phyloP scores from a whole-genome alignment of 1,284 basidiomycete genomes.

The Schizophyllum amplum region DNA sequence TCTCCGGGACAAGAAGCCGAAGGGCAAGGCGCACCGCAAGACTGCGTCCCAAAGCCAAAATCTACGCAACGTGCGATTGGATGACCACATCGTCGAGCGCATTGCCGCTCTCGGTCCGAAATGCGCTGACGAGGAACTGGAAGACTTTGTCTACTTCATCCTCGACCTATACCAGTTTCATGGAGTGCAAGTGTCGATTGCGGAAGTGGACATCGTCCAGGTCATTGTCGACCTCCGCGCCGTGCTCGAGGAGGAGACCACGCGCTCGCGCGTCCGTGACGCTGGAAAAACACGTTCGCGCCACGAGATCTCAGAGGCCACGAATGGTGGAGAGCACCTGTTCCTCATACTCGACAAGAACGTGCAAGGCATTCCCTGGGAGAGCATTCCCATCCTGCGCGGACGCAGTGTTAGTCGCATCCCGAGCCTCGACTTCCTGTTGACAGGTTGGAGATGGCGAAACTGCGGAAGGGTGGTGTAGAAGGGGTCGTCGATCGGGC shows the following conservation, averaged over 20 bases:
- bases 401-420: slow-evolving; percentile 86
- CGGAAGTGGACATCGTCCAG: slow-evolving; percentile 90
- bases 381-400: slow-evolving; percentile 83
- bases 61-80: slow-evolving; percentile 44
- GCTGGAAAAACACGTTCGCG: slow-evolving; percentile 20
- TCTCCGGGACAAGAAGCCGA: slow-evolving; percentile 48
- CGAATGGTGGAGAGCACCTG: slow-evolving; percentile 54
- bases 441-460: slow-evolving; percentile 67
- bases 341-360: slow-evolving; percentile 92
- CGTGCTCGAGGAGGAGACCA: slow-evolving; percentile 62
- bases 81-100: slow-evolving; percentile 75
- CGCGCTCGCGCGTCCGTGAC: slow-evolving; percentile 19
- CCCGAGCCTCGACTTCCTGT: slow-evolving; percentile 84
- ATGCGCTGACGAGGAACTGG: slow-evolving; percentile 88
- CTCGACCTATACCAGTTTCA: slow-evolving; percentile 92
- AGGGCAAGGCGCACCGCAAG: slow-evolving; percentile 25
- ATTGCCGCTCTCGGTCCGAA: slow-evolving; percentile 78
- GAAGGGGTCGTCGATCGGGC: slow-evolving; percentile 34
- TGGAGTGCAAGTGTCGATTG: slow-evolving; percentile 81
- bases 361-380: slow-evolving; percentile 90
- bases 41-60: slow-evolving; percentile 30
- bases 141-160: slow-evolving; percentile 92
- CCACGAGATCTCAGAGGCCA: not conserved
- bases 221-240: slow-evolving; percentile 68
- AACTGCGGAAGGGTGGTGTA: slow-evolving; percentile 24